These are phyloP conservation scores for Rugonectria rugulosa DNA, from an alignment of 2,329 filamentous ascomycete genomes.

Conservation along the genomic window DNA sequence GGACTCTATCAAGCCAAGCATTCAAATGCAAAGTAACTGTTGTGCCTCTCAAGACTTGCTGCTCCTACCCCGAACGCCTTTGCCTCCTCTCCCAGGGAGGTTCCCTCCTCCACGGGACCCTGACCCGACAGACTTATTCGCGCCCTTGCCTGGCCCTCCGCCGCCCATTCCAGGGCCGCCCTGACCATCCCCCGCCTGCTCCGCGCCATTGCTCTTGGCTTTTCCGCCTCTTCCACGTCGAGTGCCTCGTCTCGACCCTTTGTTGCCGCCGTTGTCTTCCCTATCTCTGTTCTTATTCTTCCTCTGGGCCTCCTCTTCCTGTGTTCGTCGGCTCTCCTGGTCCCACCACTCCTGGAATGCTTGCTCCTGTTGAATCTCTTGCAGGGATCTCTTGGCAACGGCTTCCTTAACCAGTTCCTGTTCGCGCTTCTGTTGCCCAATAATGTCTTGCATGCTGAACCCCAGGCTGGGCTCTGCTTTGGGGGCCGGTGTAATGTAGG, in stretches of 20 bases:
- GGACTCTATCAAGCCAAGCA: constrained; percentile 27
- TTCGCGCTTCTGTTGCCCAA: constrained; percentile 84
- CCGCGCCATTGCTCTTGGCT: constrained; percentile 32
- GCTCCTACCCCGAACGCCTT: constrained; percentile 34
- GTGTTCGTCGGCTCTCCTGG: constrained; percentile 77
- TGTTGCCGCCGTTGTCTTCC: constrained; percentile 45
- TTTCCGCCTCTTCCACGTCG: constrained; percentile 44
- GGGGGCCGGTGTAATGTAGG: constrained; percentile 63
- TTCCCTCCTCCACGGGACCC: constrained; percentile 29
- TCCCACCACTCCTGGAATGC: constrained; percentile 98
- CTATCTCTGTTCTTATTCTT: constrained; percentile 50
- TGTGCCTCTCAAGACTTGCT: constrained; percentile 20
- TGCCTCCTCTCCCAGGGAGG: constrained; percentile 31
- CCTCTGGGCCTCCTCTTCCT: constrained; percentile 64
- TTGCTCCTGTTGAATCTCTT: constrained; percentile 97
- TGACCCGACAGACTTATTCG: constrained; percentile 22
- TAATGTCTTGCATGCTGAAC: constrained; percentile 85
- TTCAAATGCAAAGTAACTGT: constrained; percentile 21
- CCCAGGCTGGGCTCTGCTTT: constrained; percentile 71
- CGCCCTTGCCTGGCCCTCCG: constrained; percentile 20
- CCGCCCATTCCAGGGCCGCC: constrained; percentile 9
- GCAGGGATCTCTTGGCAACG: constrained; percentile 83
- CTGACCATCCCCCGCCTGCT: constrained; percentile 27
- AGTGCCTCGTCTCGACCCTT: constrained; percentile 41
- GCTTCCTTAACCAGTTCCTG: constrained; percentile 85